A percentile compares a stretch with the other conserved stretches of the same genome.
phyloP scores from a whole-genome alignment of 2,329 filamentous ascomycete species.

The Metarhizium anisopliae region DNA sequence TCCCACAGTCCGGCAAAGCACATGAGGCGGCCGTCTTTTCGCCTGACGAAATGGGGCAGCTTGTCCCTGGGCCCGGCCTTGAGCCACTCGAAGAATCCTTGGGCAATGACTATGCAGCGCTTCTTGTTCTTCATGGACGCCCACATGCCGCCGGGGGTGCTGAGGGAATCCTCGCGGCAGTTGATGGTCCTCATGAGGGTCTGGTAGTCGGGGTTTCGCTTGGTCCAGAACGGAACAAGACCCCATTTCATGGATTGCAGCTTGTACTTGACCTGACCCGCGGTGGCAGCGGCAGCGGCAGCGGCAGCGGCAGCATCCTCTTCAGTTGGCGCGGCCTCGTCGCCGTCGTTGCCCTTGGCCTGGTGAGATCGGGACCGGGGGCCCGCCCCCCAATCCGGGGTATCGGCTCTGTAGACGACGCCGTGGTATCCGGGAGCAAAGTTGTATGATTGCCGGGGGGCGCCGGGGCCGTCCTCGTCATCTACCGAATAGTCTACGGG shows the following conservation, averaged over 20 bases:
- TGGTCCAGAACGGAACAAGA: conserved; percentile 88
- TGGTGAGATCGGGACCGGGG: conserved; percentile 14
- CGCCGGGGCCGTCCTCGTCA: conserved; percentile 43
- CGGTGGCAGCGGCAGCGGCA: not conserved
- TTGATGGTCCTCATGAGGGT: conserved; percentile 86
- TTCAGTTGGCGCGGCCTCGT: not conserved
- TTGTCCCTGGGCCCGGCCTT: conserved; percentile 71
- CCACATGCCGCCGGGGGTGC: conserved; percentile 77
- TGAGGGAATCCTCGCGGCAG: conserved; percentile 81
- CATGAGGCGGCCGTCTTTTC: conserved; percentile 76
- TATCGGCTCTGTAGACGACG: conserved; percentile 74
- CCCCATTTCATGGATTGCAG: conserved; percentile 96
- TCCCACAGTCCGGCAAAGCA: conserved; percentile 92
- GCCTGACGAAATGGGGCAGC: conserved; percentile 73
- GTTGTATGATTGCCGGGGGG: conserved; percentile 72
- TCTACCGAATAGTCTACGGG: conserved; percentile 60
- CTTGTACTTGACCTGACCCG: conserved; percentile 54
- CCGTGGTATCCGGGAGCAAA: conserved; percentile 85
- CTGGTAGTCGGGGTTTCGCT: conserved; percentile 68
- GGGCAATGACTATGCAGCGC: conserved; percentile 76
- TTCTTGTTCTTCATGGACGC: conserved; percentile 82
- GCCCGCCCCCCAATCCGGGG: conserved; percentile 50
- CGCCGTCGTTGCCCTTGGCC: not conserved
- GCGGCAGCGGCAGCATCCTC: not conserved
- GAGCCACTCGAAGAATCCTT: conserved; percentile 96